phyloP scores from a whole-genome alignment of 352 stramenopile genomes.

The Phytophthora pinifolia region DNA sequence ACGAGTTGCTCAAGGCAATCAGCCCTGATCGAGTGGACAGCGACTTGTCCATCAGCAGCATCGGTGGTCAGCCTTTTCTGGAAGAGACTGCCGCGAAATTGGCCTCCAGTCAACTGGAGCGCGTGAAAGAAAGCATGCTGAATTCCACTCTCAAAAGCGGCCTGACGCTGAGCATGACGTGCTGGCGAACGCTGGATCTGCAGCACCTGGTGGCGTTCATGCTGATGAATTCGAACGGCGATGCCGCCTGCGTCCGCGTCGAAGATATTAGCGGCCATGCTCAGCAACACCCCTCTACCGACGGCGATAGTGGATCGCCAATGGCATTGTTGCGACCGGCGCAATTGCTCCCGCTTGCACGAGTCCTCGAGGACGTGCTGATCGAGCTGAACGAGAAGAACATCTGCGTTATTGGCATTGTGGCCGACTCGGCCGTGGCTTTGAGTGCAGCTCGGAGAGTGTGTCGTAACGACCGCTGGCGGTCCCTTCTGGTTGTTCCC shows the following conservation, averaged over 20 bases:
- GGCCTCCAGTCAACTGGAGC: constrained; percentile 56
- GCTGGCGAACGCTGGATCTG: constrained; percentile 60
- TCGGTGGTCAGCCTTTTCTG: constrained; percentile 41
- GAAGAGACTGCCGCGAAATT: constrained; percentile 39
- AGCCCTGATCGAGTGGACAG: constrained; percentile 9
- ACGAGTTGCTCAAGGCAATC: constrained; percentile 37
- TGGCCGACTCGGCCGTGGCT: constrained; percentile 63
- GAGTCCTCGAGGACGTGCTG: constrained; percentile 63
- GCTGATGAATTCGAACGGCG: constrained; percentile 78
- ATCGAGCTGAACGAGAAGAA: constrained; percentile 47
- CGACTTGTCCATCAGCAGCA: constrained; percentile 14
- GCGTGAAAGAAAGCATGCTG: constrained; percentile 80
- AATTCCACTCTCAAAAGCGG: constrained; percentile 83
- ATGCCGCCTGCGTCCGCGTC: constrained; percentile 64
- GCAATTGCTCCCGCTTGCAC: constrained; percentile 24
- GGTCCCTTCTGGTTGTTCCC: constrained; percentile 61
- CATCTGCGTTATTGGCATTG: constrained; percentile 74
- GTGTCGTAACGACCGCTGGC: constrained; percentile 37
- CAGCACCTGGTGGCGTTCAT: constrained; percentile 77
- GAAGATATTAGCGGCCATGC: constrained; percentile 46
- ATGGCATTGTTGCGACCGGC: constrained; percentile 15
- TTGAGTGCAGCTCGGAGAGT: constrained; percentile 60
- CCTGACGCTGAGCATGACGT: constrained; percentile 74
- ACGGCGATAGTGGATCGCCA: constrained; percentile 10
- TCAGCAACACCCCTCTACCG: constrained; percentile 26